Evolutionary conservation across 129 eudicot species (phyloP), one percentile per base, ranked within the genome.

Genomic region (Scalesia atractyloides): DNA sequence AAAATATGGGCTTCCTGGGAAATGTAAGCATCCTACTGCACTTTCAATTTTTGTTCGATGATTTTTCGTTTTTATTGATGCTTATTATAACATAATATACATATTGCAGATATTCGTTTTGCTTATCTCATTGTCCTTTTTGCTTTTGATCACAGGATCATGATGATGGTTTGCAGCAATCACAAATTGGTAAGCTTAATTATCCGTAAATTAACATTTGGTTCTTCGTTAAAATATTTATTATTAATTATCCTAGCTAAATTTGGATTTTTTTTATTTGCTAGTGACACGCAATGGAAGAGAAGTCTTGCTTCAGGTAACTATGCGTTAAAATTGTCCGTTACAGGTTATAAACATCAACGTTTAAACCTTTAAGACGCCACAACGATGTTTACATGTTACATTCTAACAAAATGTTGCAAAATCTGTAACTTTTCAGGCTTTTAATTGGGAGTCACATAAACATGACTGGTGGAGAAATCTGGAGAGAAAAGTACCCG

Each of bases 401-500:
- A 52, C 7, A 36, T 66, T 8, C 64, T 34, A 59, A 59, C 37
- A 46, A 48, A 48, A 60, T 64, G 20, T 18, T 12, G 18, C 26
- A 13, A 18, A 3, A 14, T 58, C 2, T 47, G 18, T 64, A 26
- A 70, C 41, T 48, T 26, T 72, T 79, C 81, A 89, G 98, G 98
- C 95, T 74, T 92, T 86, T 73, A 87, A 89, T 72, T 92, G 98
- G 98, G 96, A 92, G 74, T 92, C 98, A 18, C 90, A 79, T 68
- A 92, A 87, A 80, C 85, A 89, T 78, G 91, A 83, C 79, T 89
- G 98, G 98, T 92, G 98, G 98, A 85, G 76, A 79, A 92, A 83
- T 76, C 82, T 92, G 47, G 95, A 92, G 63, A 77, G 30, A 22
- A 92, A 87, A 82, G 85, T 89, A 70, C 83, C 86, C 1, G 98